Conservation (phyloP, 768 basidiomycete genomes). For the Macrolepiota albuminosa region DNA sequence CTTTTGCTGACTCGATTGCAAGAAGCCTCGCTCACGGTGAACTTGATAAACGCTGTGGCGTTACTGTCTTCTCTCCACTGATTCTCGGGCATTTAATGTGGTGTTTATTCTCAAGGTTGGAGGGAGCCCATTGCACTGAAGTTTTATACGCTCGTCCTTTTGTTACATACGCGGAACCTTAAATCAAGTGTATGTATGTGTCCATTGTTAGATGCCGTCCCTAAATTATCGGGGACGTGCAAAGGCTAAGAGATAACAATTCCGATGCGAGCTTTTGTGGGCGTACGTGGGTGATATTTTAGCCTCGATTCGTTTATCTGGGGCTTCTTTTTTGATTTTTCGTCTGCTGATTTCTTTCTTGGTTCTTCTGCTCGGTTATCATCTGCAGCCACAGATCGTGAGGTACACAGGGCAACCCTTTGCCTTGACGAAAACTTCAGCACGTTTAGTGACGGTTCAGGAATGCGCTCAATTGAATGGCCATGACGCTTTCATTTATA, state of each 20-base stretch:
- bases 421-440: not conserved
- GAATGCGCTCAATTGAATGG: not conserved
- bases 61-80: not conserved
- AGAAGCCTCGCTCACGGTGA: not conserved
- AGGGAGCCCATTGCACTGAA: not conserved
- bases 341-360: not conserved
- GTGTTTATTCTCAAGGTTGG: not conserved
- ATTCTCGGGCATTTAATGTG: not conserved
- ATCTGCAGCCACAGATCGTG: not conserved
- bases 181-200: not conserved
- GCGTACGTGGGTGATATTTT: not conserved
- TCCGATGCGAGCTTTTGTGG: not conserved
- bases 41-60: not conserved
- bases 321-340: not conserved
- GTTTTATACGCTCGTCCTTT: no score
- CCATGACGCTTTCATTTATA: not conserved
- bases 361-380: not conserved
- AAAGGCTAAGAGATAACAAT: not conserved
- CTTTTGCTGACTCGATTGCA: not conserved
- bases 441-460: not conserved
- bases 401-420: not conserved
- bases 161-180: not conserved
- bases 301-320: not conserved
- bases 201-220: not conserved
- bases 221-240: not conserved